phyloP scores from a whole-genome alignment of 225 moss, liverwort and hornwort species.

The Bryum argenteum region DNA sequence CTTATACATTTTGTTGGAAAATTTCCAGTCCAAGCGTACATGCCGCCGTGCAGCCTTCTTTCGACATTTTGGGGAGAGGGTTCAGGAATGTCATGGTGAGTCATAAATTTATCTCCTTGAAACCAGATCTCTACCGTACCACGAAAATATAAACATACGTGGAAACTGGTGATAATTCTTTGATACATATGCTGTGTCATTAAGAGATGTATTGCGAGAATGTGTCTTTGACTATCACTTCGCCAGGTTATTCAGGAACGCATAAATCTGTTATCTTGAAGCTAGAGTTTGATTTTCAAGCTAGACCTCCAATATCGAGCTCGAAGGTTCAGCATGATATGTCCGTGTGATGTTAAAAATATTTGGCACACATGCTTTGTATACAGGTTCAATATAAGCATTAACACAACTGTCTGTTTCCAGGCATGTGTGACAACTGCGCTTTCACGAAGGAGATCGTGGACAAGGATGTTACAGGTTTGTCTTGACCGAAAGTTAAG shows the following conservation, averaged over 20 bases:
- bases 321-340: constrained; percentile 21
- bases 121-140: too few species aligned
- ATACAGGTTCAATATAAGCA: constrained; percentile 2
- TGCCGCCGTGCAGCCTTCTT: constrained; percentile 96
- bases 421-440: constrained; percentile 99
- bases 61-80: constrained; percentile 85
- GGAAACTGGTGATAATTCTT: not conserved
- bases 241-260: not conserved
- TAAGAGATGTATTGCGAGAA: not conserved
- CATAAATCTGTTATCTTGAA: not conserved
- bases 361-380: constrained; percentile 13
- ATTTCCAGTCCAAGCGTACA: constrained; percentile 75
- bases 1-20: constrained; percentile 28
- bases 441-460: constrained; percentile 73
- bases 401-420: constrained; percentile 8
- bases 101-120: too few species aligned
- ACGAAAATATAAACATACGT: too few species aligned
- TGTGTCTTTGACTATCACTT: not conserved
- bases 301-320: not conserved
- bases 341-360: not conserved
- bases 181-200: not conserved
- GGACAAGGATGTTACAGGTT: constrained; percentile 90
- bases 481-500: constrained; percentile 13
- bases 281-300: not conserved
- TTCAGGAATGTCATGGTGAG: constrained; percentile 86